Base-by-base conservation (phyloP, 805 yeast genomes). In the Yamadazyma philogaea region DNA sequence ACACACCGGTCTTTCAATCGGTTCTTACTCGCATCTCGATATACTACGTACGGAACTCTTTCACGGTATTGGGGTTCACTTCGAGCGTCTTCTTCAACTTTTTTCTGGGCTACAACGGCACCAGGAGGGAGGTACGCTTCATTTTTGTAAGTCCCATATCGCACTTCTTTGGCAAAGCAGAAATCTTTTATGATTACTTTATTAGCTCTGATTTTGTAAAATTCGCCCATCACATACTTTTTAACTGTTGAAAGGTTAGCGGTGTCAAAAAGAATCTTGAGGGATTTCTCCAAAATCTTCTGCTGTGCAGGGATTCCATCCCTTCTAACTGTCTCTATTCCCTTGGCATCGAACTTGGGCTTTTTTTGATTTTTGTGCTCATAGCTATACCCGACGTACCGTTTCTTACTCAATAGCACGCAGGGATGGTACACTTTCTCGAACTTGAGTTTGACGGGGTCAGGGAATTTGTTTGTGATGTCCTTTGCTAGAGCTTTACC, bases 221-320 rank as follows among this genome's bases (percentile, higher is more conserved):
- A 91, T 51, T 90, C 87, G 1, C 62, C 65, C 22, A 76, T 66
- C 3, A 87, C 77, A 51, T 80, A 90, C 2, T 53, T 42, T 55
- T 88, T 88, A 8, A 91, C 86, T 26, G 60, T 42, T 0, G 96
- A 81, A 8, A 93, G 55, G 55, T 91, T 87, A 20, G 71, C 63
- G 0, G 90, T 77, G 10, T 82, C 85, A 58, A 93, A 93, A 2
- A 93, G 61, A 0, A 79, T 69, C 27, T 84, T 66, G 3, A 93
- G 62, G 0, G 84, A 63, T 44, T 79, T 77, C 47, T 87, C 95
- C 22, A 87, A 81, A 15, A 93, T 81, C 50, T 82, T 82, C 61
- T 81, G 95, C 50, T 87, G 95, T 0, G 96, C 96, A 0, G 95
- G 95, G 19, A 90, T 84, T 0, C 98, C 98, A 62, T 93, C 99